These are phyloP conservation scores for Phytophthora sansomeana DNA, from an alignment of 352 stramenopile genomes.

Conservation along the genomic window DNA sequence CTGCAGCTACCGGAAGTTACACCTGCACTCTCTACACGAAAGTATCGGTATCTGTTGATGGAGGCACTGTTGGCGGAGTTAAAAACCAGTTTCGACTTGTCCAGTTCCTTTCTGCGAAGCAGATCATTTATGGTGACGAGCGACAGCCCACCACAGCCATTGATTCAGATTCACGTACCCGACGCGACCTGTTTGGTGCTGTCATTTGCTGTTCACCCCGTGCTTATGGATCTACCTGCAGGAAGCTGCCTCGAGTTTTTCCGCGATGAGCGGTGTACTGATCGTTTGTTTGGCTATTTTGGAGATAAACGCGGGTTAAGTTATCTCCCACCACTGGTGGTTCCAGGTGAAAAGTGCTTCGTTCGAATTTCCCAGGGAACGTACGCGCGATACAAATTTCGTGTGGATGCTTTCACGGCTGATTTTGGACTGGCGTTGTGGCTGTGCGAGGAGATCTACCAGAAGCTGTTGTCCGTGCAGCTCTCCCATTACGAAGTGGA, in stretches of 20 bases:
- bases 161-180: constrained; percentile 68
- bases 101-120: constrained; percentile 51
- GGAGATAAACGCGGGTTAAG: constrained; percentile 75
- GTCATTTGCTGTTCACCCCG: constrained; percentile 83
- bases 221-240: constrained; percentile 80
- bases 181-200: constrained; percentile 73
- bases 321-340: constrained; percentile 67
- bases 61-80: constrained; percentile 66
- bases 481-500: constrained; percentile 73
- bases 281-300: constrained; percentile 79
- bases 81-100: constrained; percentile 59
- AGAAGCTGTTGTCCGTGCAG: constrained; percentile 56
- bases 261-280: constrained; percentile 62
- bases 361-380: constrained; percentile 65
- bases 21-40: constrained; percentile 40
- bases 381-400: constrained; percentile 86
- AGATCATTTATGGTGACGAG: constrained; percentile 72
- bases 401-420: constrained; percentile 68
- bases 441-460: constrained; percentile 74
- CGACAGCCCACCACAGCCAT: constrained; percentile 67
- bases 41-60: constrained; percentile 73
- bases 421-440: constrained; percentile 81
- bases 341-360: constrained; percentile 71
- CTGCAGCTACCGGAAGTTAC: constrained; percentile 40
- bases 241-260: constrained; percentile 81